Conservation (phyloP, 768 basidiomycete genomes). For the Cyclocybe cylindracea region DNA sequence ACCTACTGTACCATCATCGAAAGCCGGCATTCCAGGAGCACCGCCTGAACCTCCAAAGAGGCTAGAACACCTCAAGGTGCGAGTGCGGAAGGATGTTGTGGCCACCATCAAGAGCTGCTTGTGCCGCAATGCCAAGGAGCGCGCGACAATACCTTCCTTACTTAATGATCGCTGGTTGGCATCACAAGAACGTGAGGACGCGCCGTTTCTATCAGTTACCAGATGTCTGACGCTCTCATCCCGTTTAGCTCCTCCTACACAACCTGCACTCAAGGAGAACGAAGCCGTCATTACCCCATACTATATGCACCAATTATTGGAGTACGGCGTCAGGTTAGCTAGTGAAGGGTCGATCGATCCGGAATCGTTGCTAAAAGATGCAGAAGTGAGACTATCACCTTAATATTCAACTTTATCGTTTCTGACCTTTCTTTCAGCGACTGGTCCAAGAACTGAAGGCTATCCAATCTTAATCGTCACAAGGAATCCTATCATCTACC, state of each 20-base stretch:
- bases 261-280: conserved; percentile 38
- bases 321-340: conserved; percentile 70
- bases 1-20: conserved; percentile 46
- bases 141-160: conserved; percentile 87
- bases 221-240: neutral
- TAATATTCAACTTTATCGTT: neutral
- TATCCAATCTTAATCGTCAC: conserved; percentile 21
- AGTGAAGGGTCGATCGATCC: conserved; percentile 41
- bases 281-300: conserved; percentile 78
- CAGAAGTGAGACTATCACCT: conserved; percentile 45
- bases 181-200: conserved; percentile 64
- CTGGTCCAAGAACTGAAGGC: conserved; percentile 65
- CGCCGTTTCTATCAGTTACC: conserved; percentile 18
- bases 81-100: conserved; percentile 78
- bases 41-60: conserved; percentile 48
- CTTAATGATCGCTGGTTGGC: conserved; percentile 80
- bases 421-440: conserved; percentile 38
- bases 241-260: conserved; percentile 21
- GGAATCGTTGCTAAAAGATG: conserved; percentile 52
- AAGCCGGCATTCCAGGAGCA: conserved; percentile 21
- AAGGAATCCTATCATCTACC: neutral
- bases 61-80: conserved; percentile 67
- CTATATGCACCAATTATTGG: conserved; percentile 75
- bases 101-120: conserved; percentile 83
- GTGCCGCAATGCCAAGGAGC: conserved; percentile 73